Base-by-base conservation (phyloP, 2,329 filamentous ascomycete species). In the Aaosphaeria arxii region DNA sequence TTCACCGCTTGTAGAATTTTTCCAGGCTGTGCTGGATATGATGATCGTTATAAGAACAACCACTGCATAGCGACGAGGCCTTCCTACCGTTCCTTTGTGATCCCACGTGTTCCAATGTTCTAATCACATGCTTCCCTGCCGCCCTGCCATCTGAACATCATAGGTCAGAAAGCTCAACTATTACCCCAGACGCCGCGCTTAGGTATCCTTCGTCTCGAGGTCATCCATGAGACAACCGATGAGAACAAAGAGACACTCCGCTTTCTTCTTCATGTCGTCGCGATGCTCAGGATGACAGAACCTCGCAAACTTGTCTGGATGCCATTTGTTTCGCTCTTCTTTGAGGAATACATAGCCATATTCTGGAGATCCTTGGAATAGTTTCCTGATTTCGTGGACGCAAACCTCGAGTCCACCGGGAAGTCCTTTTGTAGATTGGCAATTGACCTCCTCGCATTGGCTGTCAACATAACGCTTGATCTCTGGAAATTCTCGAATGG, bases 291-390 rank as follows among this genome's bases (percentile, higher is more conserved):
- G 24, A 36, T 57, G 52, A 50, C 64, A 65, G 45, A 49, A 58
- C 40, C 59, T 55, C 31, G 54, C 59, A 40, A 69, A 68, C 30
- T 55, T 59, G 40, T 70, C 66, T 32, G 66, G 66, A 36, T 70
- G 66, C 62, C 63, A 70, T 31, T 58, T 40, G 46, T 57, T 61
- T 11, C 66, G 55, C 40, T 58, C 53, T 7, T 57, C 51, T 48
- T 63, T 66, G 30, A 70, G 53, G 51, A 57, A 62, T 11, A 56
- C 55, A 30, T 53, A 49, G 1, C 51, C 56, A 41, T 59, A 65
- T 4, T 40, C 17, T 3, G 53, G 60, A 6, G 62, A 63, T 5
- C 60, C 64, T n/a, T 53, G 36, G 35, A 70, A 49, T 28, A 70
- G 42, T 24, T 42, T 46, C 35, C 48, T 45, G 36, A 70, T 42